These are phyloP conservation scores for Trichomonas vaginalis DNA, from an alignment of 208 protist genomes.

Conservation along the genomic window DNA sequence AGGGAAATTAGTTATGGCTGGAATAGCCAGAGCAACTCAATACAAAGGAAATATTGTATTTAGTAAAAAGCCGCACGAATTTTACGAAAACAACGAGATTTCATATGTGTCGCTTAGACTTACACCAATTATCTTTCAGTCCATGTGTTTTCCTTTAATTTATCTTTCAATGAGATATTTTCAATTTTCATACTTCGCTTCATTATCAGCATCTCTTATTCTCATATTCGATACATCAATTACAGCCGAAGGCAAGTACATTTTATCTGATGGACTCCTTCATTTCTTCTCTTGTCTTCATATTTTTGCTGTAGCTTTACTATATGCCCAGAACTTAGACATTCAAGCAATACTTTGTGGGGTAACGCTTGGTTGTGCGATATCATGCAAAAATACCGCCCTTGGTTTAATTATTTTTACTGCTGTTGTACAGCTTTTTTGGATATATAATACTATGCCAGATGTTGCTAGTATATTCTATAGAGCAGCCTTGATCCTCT, in stretches of 20 bases:
- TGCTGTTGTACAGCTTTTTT: neutral
- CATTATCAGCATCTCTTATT: neutral
- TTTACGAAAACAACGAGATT: neutral
- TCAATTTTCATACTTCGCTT: neutral
- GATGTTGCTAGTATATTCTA: neutral
- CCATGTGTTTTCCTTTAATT: neutral
- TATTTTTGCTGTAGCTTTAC: neutral
- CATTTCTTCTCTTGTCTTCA: neutral
- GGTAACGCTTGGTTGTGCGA: neutral
- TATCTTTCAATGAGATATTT: neutral
- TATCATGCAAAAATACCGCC: neutral
- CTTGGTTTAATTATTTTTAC: neutral
- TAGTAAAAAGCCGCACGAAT: neutral
- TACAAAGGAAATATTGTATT: conserved; percentile 1
- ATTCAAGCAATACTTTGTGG: neutral
- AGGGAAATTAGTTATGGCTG: neutral
- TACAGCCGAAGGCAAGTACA: neutral
- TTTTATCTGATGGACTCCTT: conserved; percentile 10
- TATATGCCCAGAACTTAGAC: neutral
- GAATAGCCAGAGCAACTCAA: neutral
- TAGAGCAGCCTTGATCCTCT: neutral
- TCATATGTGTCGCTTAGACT: neutral
- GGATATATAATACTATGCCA: neutral
- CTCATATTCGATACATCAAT: neutral
- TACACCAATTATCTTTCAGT: neutral